Conservation (phyloP, 139 green algal genomes). For the Gonium pectorale region DNA sequence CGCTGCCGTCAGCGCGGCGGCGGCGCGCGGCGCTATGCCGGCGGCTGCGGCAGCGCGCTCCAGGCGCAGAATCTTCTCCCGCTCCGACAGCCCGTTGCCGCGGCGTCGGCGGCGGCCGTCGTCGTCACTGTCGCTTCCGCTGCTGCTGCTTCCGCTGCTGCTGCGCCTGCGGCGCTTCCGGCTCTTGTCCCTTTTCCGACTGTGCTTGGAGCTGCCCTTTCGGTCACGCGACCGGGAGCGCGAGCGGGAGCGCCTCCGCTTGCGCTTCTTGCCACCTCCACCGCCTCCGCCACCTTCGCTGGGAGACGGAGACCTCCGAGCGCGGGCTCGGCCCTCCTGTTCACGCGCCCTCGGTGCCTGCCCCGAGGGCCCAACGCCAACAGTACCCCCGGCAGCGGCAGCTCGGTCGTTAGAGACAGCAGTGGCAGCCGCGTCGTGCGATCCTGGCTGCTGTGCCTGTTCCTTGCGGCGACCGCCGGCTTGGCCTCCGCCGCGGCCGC, state of each 20-base stretch:
- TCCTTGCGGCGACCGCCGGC: background rate
- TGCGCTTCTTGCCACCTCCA: background rate
- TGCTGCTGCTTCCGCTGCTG: background rate
- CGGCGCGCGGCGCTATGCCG: conserved; percentile 7
- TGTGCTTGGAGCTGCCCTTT: background rate
- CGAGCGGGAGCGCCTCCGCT: conserved; percentile 13
- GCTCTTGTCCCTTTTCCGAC: background rate
- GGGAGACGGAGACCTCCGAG: too few species aligned
- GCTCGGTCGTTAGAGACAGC: too few species aligned
- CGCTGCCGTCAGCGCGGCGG: background rate
- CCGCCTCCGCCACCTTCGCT: too few species aligned
- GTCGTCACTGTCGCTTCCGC: conserved; percentile 1
- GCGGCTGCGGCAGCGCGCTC: conserved; percentile 35
- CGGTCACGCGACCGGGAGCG: background rate
- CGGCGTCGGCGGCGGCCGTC: background rate
- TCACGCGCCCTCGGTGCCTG: too few species aligned
- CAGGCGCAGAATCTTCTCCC: conserved; percentile 40
- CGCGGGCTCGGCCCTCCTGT: too few species aligned
- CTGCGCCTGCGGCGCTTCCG: background rate
- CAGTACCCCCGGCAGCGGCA: too few species aligned
- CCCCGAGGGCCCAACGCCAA: background rate
- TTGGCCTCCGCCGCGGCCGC: too few species aligned
- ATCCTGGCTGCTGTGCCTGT: background rate
- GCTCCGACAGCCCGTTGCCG: background rate
- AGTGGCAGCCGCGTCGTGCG: background rate